Conservation (phyloP, 257 asterid genomes). For the Solanum ossicruentum region DNA sequence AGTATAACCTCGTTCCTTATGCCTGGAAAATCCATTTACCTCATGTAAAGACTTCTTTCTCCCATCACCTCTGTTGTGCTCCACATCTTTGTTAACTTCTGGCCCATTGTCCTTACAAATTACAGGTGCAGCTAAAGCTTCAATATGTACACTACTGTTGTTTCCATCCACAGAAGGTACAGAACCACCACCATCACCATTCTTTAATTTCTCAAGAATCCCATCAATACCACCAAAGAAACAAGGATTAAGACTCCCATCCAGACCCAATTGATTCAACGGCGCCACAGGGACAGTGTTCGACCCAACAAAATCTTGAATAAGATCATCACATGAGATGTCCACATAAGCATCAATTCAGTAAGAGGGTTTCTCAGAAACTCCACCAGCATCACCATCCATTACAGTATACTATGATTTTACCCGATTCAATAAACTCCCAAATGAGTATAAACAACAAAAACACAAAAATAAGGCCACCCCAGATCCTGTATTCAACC, state of each 20-base stretch:
- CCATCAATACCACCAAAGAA: slow-evolving; percentile 68
- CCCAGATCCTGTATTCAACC: not conserved
- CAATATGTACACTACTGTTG: slow-evolving; percentile 4
- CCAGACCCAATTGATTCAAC: not conserved
- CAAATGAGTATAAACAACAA: not conserved
- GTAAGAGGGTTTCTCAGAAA: slow-evolving; percentile 41
- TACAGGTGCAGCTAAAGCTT: slow-evolving; percentile 2
- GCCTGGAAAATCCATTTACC: not conserved
- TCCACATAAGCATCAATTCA: slow-evolving; percentile 95
- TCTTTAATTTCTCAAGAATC: slow-evolving; percentile 49
- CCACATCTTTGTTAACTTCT: not conserved
- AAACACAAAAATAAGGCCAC: not conserved
- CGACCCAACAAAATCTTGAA: slow-evolving; percentile 29
- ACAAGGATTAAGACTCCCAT: slow-evolving; percentile 32
- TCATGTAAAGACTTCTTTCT: not conserved
- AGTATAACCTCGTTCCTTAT: slow-evolving; percentile 4
- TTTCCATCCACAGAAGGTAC: slow-evolving; percentile 4
- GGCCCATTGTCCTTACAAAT: not conserved
- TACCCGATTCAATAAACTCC: not conserved
- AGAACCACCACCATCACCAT: slow-evolving; percentile 18
- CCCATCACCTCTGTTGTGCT: not conserved
- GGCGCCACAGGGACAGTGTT: slow-evolving; percentile 1
- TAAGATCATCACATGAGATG: slow-evolving; percentile 45
- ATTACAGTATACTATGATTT: slow-evolving; percentile 7
- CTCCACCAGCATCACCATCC: slow-evolving; percentile 49